A percentile compares a stretch with the other conserved stretches of the same genome.
Evolutionary conservation across 1,139 yeast species (phyloP).

Genomic region (Diutina neorugosa): DNA sequence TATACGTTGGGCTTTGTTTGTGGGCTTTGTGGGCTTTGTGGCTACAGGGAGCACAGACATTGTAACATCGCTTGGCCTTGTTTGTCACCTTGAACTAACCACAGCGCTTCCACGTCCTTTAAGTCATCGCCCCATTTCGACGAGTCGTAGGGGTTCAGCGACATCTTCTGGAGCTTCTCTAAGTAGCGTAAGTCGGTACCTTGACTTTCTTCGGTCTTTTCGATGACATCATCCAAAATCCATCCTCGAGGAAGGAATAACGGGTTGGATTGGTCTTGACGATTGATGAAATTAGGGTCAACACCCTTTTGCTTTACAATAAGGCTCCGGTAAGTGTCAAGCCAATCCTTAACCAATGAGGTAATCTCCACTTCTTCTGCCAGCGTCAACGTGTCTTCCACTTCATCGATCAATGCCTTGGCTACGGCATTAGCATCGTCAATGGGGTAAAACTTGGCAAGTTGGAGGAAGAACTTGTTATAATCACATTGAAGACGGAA

Average conservation of each 20-base stretch:
- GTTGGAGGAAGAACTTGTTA: constrained; percentile 58
- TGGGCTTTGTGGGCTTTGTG: background rate
- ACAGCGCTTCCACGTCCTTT: constrained; percentile 41
- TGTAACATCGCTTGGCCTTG: constrained; percentile 44
- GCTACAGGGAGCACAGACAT: constrained; percentile 35
- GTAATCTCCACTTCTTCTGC: constrained; percentile 22
- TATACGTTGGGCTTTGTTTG: background rate
- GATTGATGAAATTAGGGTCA: constrained; percentile 20
- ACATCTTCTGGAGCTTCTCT: constrained; percentile 48
- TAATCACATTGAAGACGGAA: constrained; percentile 59
- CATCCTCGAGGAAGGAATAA: constrained; percentile 74
- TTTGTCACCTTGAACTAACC: constrained; percentile 40
- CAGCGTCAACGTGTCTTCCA: constrained; percentile 11
- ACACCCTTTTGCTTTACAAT: constrained; percentile 17
- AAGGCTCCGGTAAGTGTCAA: constrained; percentile 24
- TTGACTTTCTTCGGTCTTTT: constrained; percentile 26
- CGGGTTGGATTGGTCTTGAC: constrained; percentile 43
- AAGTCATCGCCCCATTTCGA: constrained; percentile 52
- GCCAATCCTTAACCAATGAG: constrained; percentile 25
- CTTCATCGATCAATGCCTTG: constrained; percentile 18
- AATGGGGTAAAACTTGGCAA: constrained; percentile 12
- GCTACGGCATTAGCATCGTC: constrained; percentile 16
- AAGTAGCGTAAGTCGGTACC: constrained; percentile 28
- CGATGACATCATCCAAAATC: constrained; percentile 77
- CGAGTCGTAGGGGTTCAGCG: constrained; percentile 47